These are phyloP conservation scores for Chaetoscypha palmicola DNA, from an alignment of 2,329 filamentous ascomycete genomes.

Conservation along the genomic window DNA sequence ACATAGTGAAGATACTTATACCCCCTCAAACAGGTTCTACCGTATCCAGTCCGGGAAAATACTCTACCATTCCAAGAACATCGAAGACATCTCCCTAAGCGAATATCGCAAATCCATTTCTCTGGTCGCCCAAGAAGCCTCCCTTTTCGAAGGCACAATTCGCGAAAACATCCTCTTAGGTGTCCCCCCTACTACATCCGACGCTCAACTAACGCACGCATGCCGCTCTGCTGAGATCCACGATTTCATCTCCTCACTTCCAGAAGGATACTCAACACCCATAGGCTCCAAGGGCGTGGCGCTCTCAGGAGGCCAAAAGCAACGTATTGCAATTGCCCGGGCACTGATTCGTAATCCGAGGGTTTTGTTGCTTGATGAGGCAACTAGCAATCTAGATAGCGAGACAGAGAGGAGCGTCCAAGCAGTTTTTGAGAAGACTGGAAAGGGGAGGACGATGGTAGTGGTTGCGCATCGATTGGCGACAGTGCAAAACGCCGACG, in stretches of 20 bases:
- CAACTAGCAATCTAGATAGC: conserved; percentile 50
- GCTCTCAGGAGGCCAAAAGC: conserved; percentile 87
- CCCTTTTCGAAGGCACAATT: conserved; percentile 59
- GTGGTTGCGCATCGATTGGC: conserved; percentile 30
- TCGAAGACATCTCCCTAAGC: conserved; percentile 49
- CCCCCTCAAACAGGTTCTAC: conserved; percentile 56
- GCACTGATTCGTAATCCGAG: conserved; percentile 60
- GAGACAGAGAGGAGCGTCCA: conserved; percentile 51
- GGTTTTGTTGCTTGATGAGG: conserved; percentile 64
- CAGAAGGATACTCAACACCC: conserved; percentile 81
- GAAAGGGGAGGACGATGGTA: conserved; percentile 45
- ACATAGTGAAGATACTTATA: too few relatives aligned
- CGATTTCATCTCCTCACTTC: conserved; percentile 73
- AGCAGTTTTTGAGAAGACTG: conserved; percentile 56
- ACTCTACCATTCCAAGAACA: conserved; percentile 52
- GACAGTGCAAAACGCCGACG: conserved; percentile 25
- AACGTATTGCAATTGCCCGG: conserved; percentile 80
- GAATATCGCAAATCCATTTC: conserved; percentile 58
- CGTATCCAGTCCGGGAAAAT: conserved; percentile 53
- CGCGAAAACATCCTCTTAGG: conserved; percentile 63
- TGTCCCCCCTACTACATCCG: conserved; percentile 44
- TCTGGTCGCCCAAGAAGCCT: conserved; percentile 66
- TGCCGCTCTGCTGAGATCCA: conserved; percentile 75
- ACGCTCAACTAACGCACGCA: conserved; percentile 57
- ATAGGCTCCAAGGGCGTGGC: conserved; percentile 87